Evolutionary conservation across 768 basidiomycete genomes (phyloP), one percentile per base, ranked within the genome.

Genomic region (Pleurotus platypus): DNA sequence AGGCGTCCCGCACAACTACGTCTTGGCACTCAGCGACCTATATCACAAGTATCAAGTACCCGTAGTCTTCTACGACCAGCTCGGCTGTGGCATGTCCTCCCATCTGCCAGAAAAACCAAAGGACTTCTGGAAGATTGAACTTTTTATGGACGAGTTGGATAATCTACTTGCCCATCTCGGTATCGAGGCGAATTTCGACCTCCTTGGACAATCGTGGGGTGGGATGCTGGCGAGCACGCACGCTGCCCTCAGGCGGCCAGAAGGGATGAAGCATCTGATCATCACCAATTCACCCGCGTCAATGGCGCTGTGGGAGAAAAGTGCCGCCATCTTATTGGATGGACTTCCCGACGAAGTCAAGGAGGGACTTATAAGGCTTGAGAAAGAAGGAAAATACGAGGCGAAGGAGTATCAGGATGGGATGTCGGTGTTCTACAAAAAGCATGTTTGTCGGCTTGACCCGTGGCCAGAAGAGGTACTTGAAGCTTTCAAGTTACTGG

Each of bases 51-150:
- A 70, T 55, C 47, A 60, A 27, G 79, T 78, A 46, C 81, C 82
- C 9, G 71, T 84, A 61, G 62, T 86, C 40, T 62, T 83, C 46
- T 84, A 85, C 66, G 81, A 83, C 63, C 84, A 85, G 62, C 57
- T 85, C 46, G 83, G 83, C 6, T 74, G 67, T 56, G 82, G 81
- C n/a, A 66, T 67, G 22, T 85, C 83, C 11, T 82, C 81, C 7
- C 81, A 82, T 60, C 70, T 83, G 16, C 76, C 65, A 7, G 78
- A 83, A 58, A 83, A 79, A 61, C 70, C 63, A 5, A 71, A 69
- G 12, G 72, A 76, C 11, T 85, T 85, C 68, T 83, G 81, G 81
- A 80, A 72, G 15, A 64, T 69, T 26, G 64, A 75, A 54, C 70
- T 84, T 4, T 83, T 83, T 69, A 66, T 80, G 60, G 71, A 78